Conservation (phyloP, 2,329 filamentous ascomycete species). For the Aspergillus ruber region DNA sequence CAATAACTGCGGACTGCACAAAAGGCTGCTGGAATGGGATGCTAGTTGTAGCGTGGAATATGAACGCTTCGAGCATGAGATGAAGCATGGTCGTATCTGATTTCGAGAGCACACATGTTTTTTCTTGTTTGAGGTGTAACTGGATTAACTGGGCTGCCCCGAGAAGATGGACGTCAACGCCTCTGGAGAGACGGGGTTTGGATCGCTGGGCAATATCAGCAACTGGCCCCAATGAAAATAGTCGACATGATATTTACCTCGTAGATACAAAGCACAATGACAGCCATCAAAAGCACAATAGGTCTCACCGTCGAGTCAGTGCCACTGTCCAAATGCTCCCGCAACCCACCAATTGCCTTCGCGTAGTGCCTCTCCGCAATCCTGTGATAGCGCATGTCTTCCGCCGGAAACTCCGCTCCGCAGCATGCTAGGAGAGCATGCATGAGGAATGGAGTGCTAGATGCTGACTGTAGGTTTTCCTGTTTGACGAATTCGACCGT, state of each 20-base stretch:
- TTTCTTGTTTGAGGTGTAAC: not conserved
- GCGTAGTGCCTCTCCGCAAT: slow-evolving; percentile 13
- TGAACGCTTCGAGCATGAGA: slow-evolving; percentile 18
- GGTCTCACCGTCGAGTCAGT: not conserved
- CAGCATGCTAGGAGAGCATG: slow-evolving; percentile 18
- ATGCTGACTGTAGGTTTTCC: slow-evolving; percentile 11
- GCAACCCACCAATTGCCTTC: slow-evolving; percentile 8
- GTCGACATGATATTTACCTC: slow-evolving; percentile 9
- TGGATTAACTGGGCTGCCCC: slow-evolving; percentile 17
- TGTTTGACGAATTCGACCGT: slow-evolving; percentile 7
- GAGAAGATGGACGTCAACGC: slow-evolving; percentile 14
- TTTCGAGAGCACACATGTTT: not conserved
- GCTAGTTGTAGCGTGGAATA: slow-evolving; percentile 21
- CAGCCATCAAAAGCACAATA: slow-evolving; percentile 11
- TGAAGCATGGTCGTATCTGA: slow-evolving; percentile 8
- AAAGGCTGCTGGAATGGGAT: slow-evolving; percentile 13
- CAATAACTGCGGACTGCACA: slow-evolving; percentile 5
- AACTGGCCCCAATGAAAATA: not conserved
- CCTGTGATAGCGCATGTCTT: slow-evolving; percentile 4
- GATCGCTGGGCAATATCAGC: slow-evolving; percentile 9
- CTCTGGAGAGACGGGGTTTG: slow-evolving; percentile 10
- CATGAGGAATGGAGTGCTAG: slow-evolving; percentile 14
- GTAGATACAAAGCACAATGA: slow-evolving; percentile 19
- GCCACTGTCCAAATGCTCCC: not conserved
- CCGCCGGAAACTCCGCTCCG: slow-evolving; percentile 14